These are phyloP conservation scores for Chalaropsis ovoidea DNA, from an alignment of 2,329 filamentous ascomycete species.

Conservation along the genomic window DNA sequence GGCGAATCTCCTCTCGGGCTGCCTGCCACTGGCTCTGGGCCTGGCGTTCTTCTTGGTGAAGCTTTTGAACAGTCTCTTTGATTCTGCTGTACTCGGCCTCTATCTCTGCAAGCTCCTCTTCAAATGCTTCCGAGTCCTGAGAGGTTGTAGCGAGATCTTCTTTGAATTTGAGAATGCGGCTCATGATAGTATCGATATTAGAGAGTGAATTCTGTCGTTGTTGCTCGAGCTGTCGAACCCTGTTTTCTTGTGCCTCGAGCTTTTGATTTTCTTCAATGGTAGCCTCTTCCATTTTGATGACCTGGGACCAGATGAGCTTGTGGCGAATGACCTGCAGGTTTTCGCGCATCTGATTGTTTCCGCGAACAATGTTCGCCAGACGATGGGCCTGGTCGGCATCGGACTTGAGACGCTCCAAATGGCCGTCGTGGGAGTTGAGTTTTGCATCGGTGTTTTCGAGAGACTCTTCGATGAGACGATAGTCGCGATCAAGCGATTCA, in stretches of 20 bases:
- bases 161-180: constrained; percentile 28
- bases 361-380: constrained; percentile 54
- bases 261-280: constrained; percentile 3
- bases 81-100: constrained; percentile 29
- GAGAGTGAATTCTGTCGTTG: background rate
- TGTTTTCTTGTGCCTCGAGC: background rate
- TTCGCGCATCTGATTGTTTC: constrained; percentile 54
- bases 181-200: constrained; percentile 14
- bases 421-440: constrained; percentile 50
- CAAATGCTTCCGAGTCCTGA: constrained; percentile 33
- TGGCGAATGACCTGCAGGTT: constrained; percentile 49
- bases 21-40: constrained; percentile 40
- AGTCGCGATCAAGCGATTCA: constrained; percentile 84
- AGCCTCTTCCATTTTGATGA: constrained; percentile 60
- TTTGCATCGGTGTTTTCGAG: constrained; percentile 62
- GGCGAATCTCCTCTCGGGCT: constrained; percentile 40
- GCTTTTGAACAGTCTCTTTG: constrained; percentile 40
- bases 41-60: constrained; percentile 55
- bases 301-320: constrained; percentile 80
- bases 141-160: constrained; percentile 29
- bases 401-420: constrained; percentile 51
- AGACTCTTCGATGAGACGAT: constrained; percentile 69
- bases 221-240: constrained; percentile 1
- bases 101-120: constrained; percentile 32
- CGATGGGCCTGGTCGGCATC: constrained; percentile 51